These are phyloP conservation scores for Xerocomus brunneocitrinus DNA, from an alignment of 768 basidiomycete genomes.

Conservation along the genomic window DNA sequence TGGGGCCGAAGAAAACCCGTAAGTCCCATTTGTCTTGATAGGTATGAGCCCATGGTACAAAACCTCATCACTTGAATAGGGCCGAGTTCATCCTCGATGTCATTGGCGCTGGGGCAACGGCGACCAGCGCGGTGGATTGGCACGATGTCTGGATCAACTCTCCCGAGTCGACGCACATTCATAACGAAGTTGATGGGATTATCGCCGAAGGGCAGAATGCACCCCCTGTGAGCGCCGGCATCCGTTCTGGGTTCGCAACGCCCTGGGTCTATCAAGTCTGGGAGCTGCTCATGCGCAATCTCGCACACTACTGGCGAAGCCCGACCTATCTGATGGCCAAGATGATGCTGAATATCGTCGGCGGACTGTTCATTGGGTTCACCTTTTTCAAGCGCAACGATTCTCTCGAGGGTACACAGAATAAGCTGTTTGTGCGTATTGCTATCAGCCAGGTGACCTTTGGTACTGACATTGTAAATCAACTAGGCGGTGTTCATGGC, in stretches of 20 bases:
- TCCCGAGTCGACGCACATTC: conserved; percentile 36
- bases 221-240: conserved; percentile 33
- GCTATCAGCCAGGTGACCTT: background rate
- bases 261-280: conserved; percentile 47
- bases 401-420: conserved; percentile 55
- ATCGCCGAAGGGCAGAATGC: conserved; percentile 44
- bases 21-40: conserved; percentile 26
- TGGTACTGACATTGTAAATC: background rate
- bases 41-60: too few species aligned
- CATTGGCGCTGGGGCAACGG: conserved; percentile 70
- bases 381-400: conserved; percentile 57
- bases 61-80: conserved; percentile 22
- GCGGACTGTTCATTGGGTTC: conserved; percentile 56
- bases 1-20: conserved; percentile 63
- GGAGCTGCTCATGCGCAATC: conserved; percentile 43
- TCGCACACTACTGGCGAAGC: conserved; percentile 48
- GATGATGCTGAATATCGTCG: conserved; percentile 47
- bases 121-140: conserved; percentile 55
- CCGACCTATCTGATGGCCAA: conserved; percentile 61
- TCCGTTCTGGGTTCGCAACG: conserved; percentile 47
- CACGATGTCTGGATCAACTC: conserved; percentile 55
- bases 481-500: conserved; percentile 52
- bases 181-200: conserved; percentile 43
- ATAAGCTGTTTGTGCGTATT: conserved; percentile 57
- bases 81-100: conserved; percentile 66